These are phyloP conservation scores for Pseudogymnoascus sp. DNA, from an alignment of 2,329 filamentous ascomycete species.

Conservation along the genomic window DNA sequence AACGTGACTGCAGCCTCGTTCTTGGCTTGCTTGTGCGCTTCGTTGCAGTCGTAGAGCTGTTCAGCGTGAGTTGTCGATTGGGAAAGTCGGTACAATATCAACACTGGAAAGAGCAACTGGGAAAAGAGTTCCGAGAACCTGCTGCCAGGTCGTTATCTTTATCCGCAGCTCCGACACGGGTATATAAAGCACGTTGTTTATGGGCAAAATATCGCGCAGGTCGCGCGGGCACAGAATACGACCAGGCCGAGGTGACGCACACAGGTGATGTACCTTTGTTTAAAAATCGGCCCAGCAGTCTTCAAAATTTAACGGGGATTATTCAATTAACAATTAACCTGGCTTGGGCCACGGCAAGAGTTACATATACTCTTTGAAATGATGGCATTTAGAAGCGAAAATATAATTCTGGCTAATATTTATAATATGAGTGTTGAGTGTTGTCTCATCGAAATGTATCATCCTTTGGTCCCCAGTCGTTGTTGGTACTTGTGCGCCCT, in stretches of 20 bases:
- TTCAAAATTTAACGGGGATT: neutral
- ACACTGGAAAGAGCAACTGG: neutral
- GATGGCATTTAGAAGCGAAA: neutral
- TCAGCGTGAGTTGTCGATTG: neutral
- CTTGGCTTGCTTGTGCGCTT: neutral
- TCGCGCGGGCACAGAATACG: neutral
- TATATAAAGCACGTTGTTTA: slow-evolving; percentile 1
- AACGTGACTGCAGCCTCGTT: neutral
- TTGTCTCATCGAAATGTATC: neutral
- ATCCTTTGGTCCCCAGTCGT: neutral
- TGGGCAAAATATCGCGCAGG: slow-evolving; percentile 1
- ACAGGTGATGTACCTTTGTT: neutral
- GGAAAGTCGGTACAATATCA: neutral
- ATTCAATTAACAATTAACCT: neutral
- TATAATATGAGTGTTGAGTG: slow-evolving; percentile 5
- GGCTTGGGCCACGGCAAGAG: neutral
- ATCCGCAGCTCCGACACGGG: slow-evolving; percentile 1
- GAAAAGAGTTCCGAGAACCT: neutral
- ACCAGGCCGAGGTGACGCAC: slow-evolving; percentile 3
- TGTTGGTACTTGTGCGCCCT: neutral
- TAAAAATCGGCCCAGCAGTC: neutral
- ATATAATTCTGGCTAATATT: slow-evolving; percentile 3
- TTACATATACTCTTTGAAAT: neutral
- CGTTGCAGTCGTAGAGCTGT: neutral
- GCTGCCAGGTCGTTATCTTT: slow-evolving; percentile 1